Percentiles rank a stretch among this genome's conserved stretches.
Conservation (phyloP, 2,329 filamentous ascomycete species). For the Penicillium sp. region DNA sequence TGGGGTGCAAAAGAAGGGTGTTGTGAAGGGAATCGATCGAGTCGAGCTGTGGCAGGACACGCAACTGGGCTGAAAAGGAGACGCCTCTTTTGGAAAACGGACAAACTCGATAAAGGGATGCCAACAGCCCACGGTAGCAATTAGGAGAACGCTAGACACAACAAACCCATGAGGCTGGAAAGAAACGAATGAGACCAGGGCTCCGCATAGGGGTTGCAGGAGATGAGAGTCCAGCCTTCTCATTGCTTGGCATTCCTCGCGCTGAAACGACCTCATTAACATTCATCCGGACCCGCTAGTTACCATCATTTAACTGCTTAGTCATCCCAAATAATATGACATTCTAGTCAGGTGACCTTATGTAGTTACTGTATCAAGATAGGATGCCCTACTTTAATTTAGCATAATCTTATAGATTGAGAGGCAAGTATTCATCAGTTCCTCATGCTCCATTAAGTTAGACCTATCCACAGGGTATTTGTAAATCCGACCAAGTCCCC, state of each 20-base stretch:
- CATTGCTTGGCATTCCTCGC: slow-evolving; percentile 4
- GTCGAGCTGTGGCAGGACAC: slow-evolving; percentile 8
- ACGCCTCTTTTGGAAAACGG: slow-evolving; percentile 3
- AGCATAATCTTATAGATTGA: neutral
- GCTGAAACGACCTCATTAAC: slow-evolving; percentile 24
- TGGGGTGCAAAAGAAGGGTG: slow-evolving; percentile 4
- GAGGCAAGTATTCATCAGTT: neutral
- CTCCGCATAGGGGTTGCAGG: slow-evolving; percentile 10
- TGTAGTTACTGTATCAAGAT: too few relatives aligned
- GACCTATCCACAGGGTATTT: slow-evolving; percentile 22
- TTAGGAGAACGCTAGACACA: slow-evolving; percentile 4
- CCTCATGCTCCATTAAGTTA: slow-evolving; percentile 6
- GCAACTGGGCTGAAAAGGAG: slow-evolving; percentile 7
- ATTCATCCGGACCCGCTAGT: slow-evolving; percentile 27
- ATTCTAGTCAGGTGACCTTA: too few relatives aligned
- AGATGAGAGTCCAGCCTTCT: slow-evolving; percentile 13
- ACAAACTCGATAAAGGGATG: neutral
- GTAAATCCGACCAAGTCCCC: slow-evolving; percentile 5
- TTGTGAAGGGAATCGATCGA: slow-evolving; percentile 11
- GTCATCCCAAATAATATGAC: too few relatives aligned
- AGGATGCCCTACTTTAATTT: too few relatives aligned
- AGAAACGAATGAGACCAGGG: slow-evolving; percentile 15
- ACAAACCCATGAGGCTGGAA: slow-evolving; percentile 4
- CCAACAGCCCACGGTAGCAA: slow-evolving; percentile 11
- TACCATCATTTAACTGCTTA: too few relatives aligned